Evolutionary conservation across 2,329 filamentous ascomycete genomes (phyloP).

Genomic region (Aureobasidium sp.): DNA sequence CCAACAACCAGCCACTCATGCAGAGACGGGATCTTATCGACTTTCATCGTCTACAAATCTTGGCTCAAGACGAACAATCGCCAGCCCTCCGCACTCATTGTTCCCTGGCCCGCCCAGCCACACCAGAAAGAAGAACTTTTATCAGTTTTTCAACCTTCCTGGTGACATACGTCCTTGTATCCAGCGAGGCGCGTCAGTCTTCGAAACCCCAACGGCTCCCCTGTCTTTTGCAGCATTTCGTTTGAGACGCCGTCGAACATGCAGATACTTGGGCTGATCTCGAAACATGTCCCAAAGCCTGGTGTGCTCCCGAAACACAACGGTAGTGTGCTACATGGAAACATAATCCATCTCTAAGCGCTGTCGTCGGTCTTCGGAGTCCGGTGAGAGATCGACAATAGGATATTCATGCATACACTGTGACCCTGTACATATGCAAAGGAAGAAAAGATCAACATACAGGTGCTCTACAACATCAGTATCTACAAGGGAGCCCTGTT

Average conservation of each 20-base stretch:
- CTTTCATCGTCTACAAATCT: background rate
- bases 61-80: background rate
- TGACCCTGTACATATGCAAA: background rate
- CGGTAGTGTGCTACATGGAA: background rate
- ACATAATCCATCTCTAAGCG: background rate
- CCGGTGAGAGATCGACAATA: background rate
- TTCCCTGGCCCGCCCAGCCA: background rate
- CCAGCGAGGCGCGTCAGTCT: background rate
- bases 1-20: background rate
- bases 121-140: background rate
- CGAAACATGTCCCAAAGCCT: background rate
- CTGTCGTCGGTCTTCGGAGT: background rate
- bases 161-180: background rate
- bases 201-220: background rate
- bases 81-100: background rate
- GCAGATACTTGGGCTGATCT: background rate
- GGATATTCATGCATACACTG: background rate
- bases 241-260: background rate
- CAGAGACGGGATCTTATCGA: slow-evolving; percentile 4
- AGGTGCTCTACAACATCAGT: background rate
- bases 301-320: slow-evolving; percentile 7
- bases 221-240: background rate
- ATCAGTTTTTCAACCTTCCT: background rate
- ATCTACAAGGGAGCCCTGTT: background rate
- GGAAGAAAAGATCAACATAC: background rate